phyloP scores from a whole-genome alignment of 345 rosid species.

The Sisymbrium altissimum region DNA sequence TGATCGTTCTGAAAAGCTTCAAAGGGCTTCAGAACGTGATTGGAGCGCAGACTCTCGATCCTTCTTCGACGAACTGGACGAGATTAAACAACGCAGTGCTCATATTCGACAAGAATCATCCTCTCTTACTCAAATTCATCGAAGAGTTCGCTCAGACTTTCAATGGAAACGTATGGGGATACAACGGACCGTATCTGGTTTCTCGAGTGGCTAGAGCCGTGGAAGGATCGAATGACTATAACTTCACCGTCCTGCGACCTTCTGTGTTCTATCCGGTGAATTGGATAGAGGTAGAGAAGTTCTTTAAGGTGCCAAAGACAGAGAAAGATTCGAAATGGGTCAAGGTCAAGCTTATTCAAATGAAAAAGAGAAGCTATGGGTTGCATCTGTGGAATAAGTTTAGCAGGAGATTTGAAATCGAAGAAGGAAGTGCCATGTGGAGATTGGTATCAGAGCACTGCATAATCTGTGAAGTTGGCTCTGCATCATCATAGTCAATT shows the following conservation, averaged over 20 bases:
- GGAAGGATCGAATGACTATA: conserved; percentile 36
- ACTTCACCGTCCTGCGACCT: conserved; percentile 58
- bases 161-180: conserved; percentile 77
- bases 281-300: conserved; percentile 53
- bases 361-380: conserved; percentile 51
- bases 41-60: conserved; percentile 62
- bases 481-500: background rate
- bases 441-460: conserved; percentile 43
- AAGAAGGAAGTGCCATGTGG: conserved; percentile 41
- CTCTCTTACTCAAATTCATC: conserved; percentile 55
- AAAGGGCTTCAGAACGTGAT: conserved; percentile 51
- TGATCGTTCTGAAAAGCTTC: conserved; percentile 54
- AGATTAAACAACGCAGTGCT: conserved; percentile 72
- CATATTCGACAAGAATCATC: conserved; percentile 63
- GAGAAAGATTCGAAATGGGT: conserved; percentile 47
- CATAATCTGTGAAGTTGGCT: conserved; percentile 26
- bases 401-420: conserved; percentile 37
- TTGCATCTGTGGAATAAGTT: conserved; percentile 58
- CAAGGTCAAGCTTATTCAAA: conserved; percentile 42
- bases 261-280: conserved; percentile 62
- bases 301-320: conserved; percentile 47
- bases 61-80: conserved; percentile 52
- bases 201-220: conserved; percentile 56
- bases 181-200: conserved; percentile 79
- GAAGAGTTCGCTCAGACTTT: conserved; percentile 67